Evolutionary conservation across 2,329 filamentous ascomycete genomes (phyloP).

Genomic region (Talaromyces sp.): DNA sequence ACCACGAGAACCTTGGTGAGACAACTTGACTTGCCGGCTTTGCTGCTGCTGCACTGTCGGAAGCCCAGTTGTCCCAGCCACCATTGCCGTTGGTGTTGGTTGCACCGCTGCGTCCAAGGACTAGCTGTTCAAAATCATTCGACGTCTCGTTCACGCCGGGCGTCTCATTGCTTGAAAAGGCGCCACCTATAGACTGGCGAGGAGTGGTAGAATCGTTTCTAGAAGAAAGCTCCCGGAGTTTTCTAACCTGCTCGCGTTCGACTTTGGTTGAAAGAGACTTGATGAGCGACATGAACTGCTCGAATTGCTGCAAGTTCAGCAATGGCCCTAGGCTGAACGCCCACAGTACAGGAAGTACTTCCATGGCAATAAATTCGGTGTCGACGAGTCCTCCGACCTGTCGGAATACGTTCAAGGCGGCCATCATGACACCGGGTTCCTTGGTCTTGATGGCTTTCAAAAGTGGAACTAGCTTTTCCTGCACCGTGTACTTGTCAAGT

Average conservation of each 20-base stretch:
- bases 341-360: constrained; percentile 87
- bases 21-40: constrained; percentile 20
- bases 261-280: constrained; percentile 72
- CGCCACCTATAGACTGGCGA: constrained; percentile 21
- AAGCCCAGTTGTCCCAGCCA: constrained; percentile 26
- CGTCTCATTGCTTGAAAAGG: constrained; percentile 27
- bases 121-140: constrained; percentile 81
- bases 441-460: constrained; percentile 94
- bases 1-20: constrained; percentile 42
- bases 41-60: constrained; percentile 23
- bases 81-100: constrained; percentile 24
- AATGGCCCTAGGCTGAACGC: constrained; percentile 84
- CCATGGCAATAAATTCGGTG: constrained; percentile 84
- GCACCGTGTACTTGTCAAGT: constrained; percentile 95
- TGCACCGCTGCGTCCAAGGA: constrained; percentile 63
- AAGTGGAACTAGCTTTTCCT: constrained; percentile 91
- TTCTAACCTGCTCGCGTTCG: constrained; percentile 82
- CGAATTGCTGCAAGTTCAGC: constrained; percentile 81
- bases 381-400: constrained; percentile 80
- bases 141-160: constrained; percentile 51
- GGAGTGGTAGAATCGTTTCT: constrained; percentile 48
- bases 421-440: constrained; percentile 96
- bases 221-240: constrained; percentile 76
- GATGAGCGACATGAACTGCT: constrained; percentile 83
- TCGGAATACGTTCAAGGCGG: constrained; percentile 75